Evolutionary conservation across 139 green algal species (phyloP).

Genomic region (Chlamydomonas applanata): DNA sequence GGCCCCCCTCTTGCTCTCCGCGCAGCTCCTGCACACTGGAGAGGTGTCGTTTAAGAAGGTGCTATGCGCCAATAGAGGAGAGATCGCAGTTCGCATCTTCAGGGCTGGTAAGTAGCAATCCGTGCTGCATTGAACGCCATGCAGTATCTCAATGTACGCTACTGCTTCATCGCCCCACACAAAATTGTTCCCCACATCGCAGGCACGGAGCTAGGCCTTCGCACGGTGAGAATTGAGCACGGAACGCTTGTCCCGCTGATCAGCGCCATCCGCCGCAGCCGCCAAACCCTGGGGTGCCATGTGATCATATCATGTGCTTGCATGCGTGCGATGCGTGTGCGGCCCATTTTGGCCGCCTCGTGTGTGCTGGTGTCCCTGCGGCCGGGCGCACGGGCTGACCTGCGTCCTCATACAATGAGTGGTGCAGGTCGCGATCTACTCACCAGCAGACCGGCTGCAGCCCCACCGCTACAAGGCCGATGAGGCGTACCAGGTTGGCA

Average conservation of each 20-base stretch:
- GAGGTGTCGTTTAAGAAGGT: slow-evolving; percentile 81
- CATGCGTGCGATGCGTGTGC: no score
- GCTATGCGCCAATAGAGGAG: slow-evolving; percentile 90
- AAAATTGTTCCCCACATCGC: slow-evolving; percentile 45
- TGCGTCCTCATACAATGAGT: neutral
- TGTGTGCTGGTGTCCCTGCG: neutral
- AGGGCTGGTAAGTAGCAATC: slow-evolving; percentile 38
- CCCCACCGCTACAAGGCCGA: slow-evolving; percentile 93
- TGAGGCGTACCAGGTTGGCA: slow-evolving; percentile 84
- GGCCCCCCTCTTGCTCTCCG: no score
- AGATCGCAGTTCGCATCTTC: slow-evolving; percentile 97
- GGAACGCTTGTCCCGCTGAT: no score
- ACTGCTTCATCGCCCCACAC: no score
- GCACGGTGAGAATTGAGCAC: slow-evolving; percentile 37
- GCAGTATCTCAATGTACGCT: no score
- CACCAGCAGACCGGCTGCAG: slow-evolving; percentile 75
- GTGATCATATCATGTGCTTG: no score
- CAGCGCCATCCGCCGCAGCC: neutral
- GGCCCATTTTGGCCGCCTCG: no score
- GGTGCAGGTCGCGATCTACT: slow-evolving; percentile 86
- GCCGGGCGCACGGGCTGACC: neutral
- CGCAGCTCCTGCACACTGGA: slow-evolving; percentile 22
- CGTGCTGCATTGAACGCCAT: no score
- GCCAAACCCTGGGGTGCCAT: neutral
- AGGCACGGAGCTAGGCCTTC: slow-evolving; percentile 83